phyloP scores from a whole-genome alignment of 2,329 filamentous ascomycete species.

The Exophiala alcalophila region DNA sequence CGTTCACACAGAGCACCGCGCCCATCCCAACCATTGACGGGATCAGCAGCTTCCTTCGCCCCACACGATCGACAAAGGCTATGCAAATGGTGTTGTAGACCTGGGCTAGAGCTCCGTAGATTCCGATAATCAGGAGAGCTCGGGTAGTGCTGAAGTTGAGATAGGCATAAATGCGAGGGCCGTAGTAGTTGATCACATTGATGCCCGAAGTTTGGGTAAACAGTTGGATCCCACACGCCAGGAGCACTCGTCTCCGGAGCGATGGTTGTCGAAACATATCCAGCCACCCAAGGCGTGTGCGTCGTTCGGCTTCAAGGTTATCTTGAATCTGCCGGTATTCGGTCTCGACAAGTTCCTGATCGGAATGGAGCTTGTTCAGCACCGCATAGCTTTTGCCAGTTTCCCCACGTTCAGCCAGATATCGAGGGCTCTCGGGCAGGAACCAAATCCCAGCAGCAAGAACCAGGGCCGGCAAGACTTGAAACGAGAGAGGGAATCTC shows the following conservation, averaged over 20 bases:
- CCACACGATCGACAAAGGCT: slow-evolving; percentile 46
- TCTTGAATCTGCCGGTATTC: slow-evolving; percentile 44
- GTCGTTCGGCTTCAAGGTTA: slow-evolving; percentile 38
- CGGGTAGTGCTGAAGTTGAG: slow-evolving; percentile 46
- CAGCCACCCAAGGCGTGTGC: slow-evolving; percentile 37
- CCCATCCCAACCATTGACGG: slow-evolving; percentile 45
- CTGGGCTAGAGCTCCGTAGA: slow-evolving; percentile 50
- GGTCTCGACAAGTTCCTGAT: slow-evolving; percentile 38
- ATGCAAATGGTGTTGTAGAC: slow-evolving; percentile 50
- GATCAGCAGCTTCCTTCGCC: slow-evolving; percentile 50
- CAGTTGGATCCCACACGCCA: slow-evolving; percentile 50
- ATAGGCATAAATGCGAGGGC: slow-evolving; percentile 44
- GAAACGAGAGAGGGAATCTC: slow-evolving; percentile 37
- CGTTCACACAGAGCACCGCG: slow-evolving; percentile 41
- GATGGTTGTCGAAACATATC: slow-evolving; percentile 44
- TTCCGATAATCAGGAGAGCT: slow-evolving; percentile 52
- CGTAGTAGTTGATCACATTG: slow-evolving; percentile 48
- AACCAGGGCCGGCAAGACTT: slow-evolving; percentile 42
- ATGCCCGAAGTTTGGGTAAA: slow-evolving; percentile 50
- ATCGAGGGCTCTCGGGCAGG: slow-evolving; percentile 34
- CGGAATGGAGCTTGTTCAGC: slow-evolving; percentile 36
- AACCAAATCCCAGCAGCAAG: slow-evolving; percentile 37
- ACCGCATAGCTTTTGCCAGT: slow-evolving; percentile 36
- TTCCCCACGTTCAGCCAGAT: slow-evolving; percentile 39
- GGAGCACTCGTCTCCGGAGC: slow-evolving; percentile 47